Percentiles rank a stretch among this genome's conserved stretches.
Conservation (phyloP, 192 early-diverging fungal species). For the Coemansia sp. region DNA sequence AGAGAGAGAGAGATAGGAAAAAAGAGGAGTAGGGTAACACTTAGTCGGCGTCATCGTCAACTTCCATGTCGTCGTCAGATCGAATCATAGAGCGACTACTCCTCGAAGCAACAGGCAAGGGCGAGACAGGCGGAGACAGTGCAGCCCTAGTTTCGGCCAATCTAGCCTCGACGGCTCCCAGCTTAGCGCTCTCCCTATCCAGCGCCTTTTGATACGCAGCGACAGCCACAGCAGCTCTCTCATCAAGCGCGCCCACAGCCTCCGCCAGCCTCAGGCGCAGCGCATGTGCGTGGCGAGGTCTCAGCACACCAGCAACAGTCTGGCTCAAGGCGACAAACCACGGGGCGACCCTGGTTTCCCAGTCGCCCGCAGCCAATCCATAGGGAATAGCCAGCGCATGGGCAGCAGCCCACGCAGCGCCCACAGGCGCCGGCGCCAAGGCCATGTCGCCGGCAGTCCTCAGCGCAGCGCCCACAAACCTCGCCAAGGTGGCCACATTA, state of each 20-base stretch:
- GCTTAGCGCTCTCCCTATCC: slow-evolving; percentile 44
- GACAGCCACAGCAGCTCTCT: slow-evolving; percentile 6
- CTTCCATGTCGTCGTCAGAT: not conserved
- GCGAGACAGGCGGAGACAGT: slow-evolving; percentile 8
- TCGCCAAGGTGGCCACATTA: slow-evolving; percentile 40
- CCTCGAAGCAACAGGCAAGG: not conserved
- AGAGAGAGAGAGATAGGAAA: not conserved
- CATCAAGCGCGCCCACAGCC: not conserved
- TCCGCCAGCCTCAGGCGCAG: slow-evolving; percentile 12
- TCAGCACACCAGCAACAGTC: slow-evolving; percentile 42
- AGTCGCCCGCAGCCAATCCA: slow-evolving; percentile 19
- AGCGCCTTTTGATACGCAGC: slow-evolving; percentile 43
- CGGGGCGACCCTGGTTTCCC: slow-evolving; percentile 29
- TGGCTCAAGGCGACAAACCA: slow-evolving; percentile 53
- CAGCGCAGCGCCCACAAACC: slow-evolving; percentile 37
- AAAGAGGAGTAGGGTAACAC: not conserved
- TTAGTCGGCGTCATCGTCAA: not conserved
- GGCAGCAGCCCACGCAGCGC: slow-evolving; percentile 29
- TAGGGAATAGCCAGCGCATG: slow-evolving; percentile 32
- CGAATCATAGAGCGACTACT: not conserved
- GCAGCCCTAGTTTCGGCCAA: slow-evolving; percentile 29
- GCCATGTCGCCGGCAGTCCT: slow-evolving; percentile 7
- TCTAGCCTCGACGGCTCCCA: slow-evolving; percentile 43
- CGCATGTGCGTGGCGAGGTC: slow-evolving; percentile 49
- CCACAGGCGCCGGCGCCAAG: slow-evolving; percentile 38